These are phyloP conservation scores for Agaricales sp. DNA, from an alignment of 1,284 basidiomycete genomes.

Conservation along the genomic window DNA sequence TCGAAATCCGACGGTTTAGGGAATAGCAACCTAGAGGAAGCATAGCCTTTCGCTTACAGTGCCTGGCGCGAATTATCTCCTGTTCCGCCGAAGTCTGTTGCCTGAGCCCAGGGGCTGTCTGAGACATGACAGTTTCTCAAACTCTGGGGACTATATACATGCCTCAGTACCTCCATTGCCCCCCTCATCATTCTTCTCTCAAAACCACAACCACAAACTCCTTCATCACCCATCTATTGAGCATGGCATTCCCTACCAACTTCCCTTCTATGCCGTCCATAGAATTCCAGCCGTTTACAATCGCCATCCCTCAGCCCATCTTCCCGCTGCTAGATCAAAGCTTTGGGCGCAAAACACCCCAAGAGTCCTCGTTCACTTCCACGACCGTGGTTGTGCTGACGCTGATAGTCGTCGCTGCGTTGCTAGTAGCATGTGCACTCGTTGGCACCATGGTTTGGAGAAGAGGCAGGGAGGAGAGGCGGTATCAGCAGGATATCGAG, in stretches of 20 bases:
- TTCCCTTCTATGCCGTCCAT: background rate
- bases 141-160: background rate
- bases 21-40: too few relatives aligned
- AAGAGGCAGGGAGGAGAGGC: background rate
- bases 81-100: too few relatives aligned
- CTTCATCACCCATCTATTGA: too few relatives aligned
- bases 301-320: background rate
- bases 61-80: too few relatives aligned
- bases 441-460: background rate
- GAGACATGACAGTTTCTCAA: background rate
- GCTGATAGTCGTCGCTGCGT: background rate
- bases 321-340: background rate
- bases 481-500: background rate
- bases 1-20: background rate
- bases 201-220: background rate
- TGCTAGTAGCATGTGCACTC: background rate
- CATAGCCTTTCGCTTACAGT: too few relatives aligned
- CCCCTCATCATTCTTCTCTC: background rate
- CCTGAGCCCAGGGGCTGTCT: background rate
- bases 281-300: background rate
- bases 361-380: background rate
- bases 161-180: background rate
- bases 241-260: background rate
- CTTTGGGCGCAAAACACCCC: background rate
- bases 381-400: background rate